Base-by-base conservation (phyloP, 2,329 filamentous ascomycete genomes). In the Peltaster fructicola region DNA sequence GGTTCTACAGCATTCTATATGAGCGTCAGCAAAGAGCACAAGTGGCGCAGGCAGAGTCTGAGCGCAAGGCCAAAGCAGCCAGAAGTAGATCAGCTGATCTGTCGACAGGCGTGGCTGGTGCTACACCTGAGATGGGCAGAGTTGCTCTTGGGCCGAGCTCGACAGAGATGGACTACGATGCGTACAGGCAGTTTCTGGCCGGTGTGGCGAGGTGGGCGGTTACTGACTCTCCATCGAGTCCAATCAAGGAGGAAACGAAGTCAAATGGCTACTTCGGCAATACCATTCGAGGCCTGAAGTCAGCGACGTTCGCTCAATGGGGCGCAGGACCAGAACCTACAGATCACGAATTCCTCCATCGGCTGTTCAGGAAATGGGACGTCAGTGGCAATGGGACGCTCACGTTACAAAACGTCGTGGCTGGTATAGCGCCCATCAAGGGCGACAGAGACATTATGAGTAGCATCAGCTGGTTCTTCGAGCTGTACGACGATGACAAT, bases 381-480 rank as follows among this genome's bases (percentile, higher is more conserved):
- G 65, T 69, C 4, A 76, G 84, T 33, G 69, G 69, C 25, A 71
- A 65, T 15, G 74, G 73, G n/a, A 71, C 74, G 2, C 54, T 98
- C 34, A 90, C 73, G 10, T 56, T 98, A 24, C 82, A 92, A 43
- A 80, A 95, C 39, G 81, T 98, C 3, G 88, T 95, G 4, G 76
- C 75, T 10, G 88, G 88, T 1, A 60, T 98, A 22, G 84, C 85
- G 2, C 71, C 78, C 8, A 80, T 98, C 43, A 95, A 92, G 50
- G 85, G 88, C 6, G 82, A 77, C 27, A 73, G 75, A 22, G 88
- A 98, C 50, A 93, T 98, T 37, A 93, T 98, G 85, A 80, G 80
- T 15, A 88, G 79, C 30, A 95, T 98, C 44, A 88, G 73, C 31
- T 95, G 95, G 53, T 95, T 98, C 51, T 98, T 98, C 40, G 80